Base-by-base conservation (phyloP, 345 rosid species). In the Psidium friedrichsthalianum region DNA sequence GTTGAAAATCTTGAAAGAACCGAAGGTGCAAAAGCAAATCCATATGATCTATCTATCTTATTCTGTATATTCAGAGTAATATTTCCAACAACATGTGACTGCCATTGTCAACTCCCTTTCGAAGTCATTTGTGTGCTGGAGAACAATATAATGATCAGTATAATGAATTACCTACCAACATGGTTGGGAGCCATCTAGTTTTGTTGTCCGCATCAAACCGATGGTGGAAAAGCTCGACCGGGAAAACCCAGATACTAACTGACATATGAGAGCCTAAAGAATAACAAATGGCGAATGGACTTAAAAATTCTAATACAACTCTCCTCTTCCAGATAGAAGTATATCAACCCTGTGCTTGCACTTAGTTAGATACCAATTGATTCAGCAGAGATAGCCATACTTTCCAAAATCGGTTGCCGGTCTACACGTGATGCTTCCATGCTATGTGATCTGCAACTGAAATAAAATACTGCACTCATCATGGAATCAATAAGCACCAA, bases 391-490 rank as follows among this genome's bases (percentile, higher is more conserved):
- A 64, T 47, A 36, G 85, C 83, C 81, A 88, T 86, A 24, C 91
- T 86, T 80, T 93, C 96, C 90, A 91, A 82, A 53, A 92, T 92
- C 5, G 95, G 91, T 54, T 88, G 91, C 78, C 85, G 89, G 74
- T 93, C 94, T 11, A 85, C 91, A 83, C 74, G 85, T 2, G 93
- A 84, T 83, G 90, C 90, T 86, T 93, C 94, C 89, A 90, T 88
- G 42, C 90, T 84, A 88, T 92, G 92, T 61, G 94, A 93, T 84
- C 92, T 93, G 88, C 99, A 95, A 56, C 97, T 95, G 90, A 94
- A 97, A 89, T 94, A 97, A 91, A 97, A 97, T 64, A 97, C 96
- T 4, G 93, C 92, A 90, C 89, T 95, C 95, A 93, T 94, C 96
- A 95, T 97, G 88, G 92, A 88, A 91, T 97, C 98, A 58, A 95